Percentiles rank a stretch among this genome's conserved stretches.
Conservation (phyloP, 306 rosid species). For the Quercus gilva region DNA sequence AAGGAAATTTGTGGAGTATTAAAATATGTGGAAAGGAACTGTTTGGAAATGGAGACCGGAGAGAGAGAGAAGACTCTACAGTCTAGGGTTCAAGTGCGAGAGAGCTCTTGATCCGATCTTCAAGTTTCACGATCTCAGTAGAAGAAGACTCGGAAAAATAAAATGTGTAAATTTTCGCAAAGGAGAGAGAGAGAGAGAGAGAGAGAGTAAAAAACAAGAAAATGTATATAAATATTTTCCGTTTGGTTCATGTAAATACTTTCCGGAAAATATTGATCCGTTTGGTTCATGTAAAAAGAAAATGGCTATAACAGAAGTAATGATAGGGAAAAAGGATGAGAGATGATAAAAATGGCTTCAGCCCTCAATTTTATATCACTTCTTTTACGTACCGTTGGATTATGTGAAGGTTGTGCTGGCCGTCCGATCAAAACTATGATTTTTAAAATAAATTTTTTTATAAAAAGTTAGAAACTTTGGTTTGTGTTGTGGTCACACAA, state of each 20-base stretch:
- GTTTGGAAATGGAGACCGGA: background rate
- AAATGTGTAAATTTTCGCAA: background rate
- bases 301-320: background rate
- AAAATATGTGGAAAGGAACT: background rate
- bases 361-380: conserved; percentile 25
- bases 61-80: background rate
- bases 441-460: too few relatives aligned
- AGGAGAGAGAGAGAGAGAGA: background rate
- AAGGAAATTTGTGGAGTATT: background rate
- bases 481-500: background rate
- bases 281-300: too few relatives aligned
- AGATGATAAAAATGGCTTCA: conserved; percentile 10
- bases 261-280: too few relatives aligned
- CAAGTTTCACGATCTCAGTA: conserved; percentile 41
- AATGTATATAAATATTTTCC: too few relatives aligned
- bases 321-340: background rate
- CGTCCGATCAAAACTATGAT: conserved; percentile 24
- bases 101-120: conserved; percentile 47
- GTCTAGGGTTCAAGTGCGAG: conserved; percentile 20
- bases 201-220: background rate
- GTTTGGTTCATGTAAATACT: too few relatives aligned
- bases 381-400: conserved; percentile 15
- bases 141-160: conserved; percentile 9
- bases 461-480: background rate
- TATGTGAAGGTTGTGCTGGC: background rate